Conservation (phyloP, 306 rosid genomes). For the Quercus wislizeni region DNA sequence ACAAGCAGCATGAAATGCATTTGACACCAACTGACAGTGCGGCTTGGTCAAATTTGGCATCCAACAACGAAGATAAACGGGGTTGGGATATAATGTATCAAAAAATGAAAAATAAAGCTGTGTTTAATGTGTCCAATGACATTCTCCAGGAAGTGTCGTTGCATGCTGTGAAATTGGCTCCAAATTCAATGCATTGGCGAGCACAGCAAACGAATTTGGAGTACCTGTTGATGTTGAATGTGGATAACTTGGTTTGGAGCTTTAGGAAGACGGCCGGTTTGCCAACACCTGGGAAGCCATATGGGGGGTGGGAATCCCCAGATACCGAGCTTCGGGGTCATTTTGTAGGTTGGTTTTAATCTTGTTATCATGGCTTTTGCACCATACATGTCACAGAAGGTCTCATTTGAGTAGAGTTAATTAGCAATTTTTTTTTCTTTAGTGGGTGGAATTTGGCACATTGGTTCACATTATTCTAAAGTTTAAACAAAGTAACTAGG, state of each 20-base stretch:
- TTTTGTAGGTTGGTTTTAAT: slow-evolving; percentile 66
- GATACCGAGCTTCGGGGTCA: slow-evolving; percentile 71
- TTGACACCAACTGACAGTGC: slow-evolving; percentile 71
- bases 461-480: background rate
- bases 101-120: slow-evolving; percentile 44
- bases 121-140: slow-evolving; percentile 30
- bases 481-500: background rate
- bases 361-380: background rate
- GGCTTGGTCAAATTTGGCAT: slow-evolving; percentile 55
- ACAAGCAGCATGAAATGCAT: slow-evolving; percentile 56
- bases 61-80: slow-evolving; percentile 38
- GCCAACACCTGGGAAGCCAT: slow-evolving; percentile 59
- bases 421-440: background rate
- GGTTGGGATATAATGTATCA: slow-evolving; percentile 64
- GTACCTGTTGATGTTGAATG: slow-evolving; percentile 73
- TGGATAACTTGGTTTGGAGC: slow-evolving; percentile 71
- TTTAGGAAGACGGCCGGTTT: slow-evolving; percentile 81
- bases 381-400: no score
- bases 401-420: no score
- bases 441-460: background rate
- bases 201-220: slow-evolving; percentile 79
- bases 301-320: slow-evolving; percentile 67
- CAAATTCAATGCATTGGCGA: slow-evolving; percentile 43
- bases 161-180: slow-evolving; percentile 57
- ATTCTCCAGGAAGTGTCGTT: slow-evolving; percentile 68